phyloP scores from a whole-genome alignment of 78 protist species.

The Monosiga brevicollis region DNA sequence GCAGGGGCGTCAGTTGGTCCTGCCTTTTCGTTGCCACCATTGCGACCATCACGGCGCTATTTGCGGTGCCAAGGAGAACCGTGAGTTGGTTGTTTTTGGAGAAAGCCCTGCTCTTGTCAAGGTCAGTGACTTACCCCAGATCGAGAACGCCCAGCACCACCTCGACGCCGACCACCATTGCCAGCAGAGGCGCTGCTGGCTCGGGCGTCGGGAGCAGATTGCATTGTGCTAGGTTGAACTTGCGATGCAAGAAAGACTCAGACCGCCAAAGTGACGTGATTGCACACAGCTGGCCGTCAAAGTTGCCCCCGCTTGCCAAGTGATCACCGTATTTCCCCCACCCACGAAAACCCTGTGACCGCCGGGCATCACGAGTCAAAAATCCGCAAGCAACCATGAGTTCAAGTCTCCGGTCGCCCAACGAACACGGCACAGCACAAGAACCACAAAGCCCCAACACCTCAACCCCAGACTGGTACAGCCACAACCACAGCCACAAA shows the following conservation, averaged over 20 bases:
- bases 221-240: not conserved
- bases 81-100: not conserved
- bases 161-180: not conserved
- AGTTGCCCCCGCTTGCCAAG: not conserved
- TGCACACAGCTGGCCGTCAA: not conserved
- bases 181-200: no score
- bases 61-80: not conserved
- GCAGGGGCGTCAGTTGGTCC: not conserved
- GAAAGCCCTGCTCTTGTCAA: not conserved
- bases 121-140: not conserved
- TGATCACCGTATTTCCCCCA: not conserved
- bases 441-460: not conserved
- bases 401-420: not conserved
- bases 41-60: not conserved
- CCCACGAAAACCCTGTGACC: not conserved
- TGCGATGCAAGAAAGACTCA: not conserved
- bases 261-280: not conserved
- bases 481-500: not conserved
- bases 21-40: not conserved
- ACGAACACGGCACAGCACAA: no score
- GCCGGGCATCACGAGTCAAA: not conserved
- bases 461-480: not conserved
- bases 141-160: not conserved
- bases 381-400: not conserved
- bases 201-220: no score